Evolutionary conservation across 192 early-diverging fungal species (phyloP).

Genomic region (Podochytrium sp.): DNA sequence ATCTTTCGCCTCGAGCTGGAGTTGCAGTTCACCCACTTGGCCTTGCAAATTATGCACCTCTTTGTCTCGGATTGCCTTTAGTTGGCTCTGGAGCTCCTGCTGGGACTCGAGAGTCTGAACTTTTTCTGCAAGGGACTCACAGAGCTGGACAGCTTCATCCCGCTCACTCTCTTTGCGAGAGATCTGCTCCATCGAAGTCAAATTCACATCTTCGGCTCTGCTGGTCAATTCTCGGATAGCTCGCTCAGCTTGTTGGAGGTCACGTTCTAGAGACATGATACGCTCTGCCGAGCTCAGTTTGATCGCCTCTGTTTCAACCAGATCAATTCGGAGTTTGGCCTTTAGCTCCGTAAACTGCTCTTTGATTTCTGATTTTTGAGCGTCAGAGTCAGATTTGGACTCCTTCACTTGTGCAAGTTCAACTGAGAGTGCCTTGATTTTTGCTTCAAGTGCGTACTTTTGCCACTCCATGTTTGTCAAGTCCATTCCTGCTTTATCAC

Average conservation of each 20-base stretch:
- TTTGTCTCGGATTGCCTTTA: too few relatives aligned
- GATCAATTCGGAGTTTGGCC: not conserved
- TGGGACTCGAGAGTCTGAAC: too few relatives aligned
- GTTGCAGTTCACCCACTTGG: not conserved
- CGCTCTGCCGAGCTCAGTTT: conserved; percentile 1
- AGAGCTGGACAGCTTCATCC: too few relatives aligned
- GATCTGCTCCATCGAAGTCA: too few relatives aligned
- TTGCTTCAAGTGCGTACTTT: conserved; percentile 21
- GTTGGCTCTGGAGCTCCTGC: too few relatives aligned
- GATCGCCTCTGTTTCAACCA: not conserved
- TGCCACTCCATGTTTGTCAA: conserved; percentile 24
- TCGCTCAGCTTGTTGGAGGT: not conserved
- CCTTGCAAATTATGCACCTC: not conserved
- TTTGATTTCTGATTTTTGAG: not conserved
- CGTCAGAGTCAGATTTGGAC: not conserved
- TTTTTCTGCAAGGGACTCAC: too few relatives aligned
- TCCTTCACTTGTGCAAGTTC: not conserved
- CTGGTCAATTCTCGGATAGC: too few relatives aligned
- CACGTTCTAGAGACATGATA: not conserved
- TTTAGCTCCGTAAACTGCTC: not conserved
- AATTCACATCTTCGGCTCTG: too few relatives aligned
- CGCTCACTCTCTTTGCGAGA: too few relatives aligned
- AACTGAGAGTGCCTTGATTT: not conserved
- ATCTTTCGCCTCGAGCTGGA: not conserved
- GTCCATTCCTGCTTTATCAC: conserved; percentile 20